Evolutionary conservation across 2,329 filamentous ascomycete species (phyloP).

Genomic region (Botryotinia globosa): DNA sequence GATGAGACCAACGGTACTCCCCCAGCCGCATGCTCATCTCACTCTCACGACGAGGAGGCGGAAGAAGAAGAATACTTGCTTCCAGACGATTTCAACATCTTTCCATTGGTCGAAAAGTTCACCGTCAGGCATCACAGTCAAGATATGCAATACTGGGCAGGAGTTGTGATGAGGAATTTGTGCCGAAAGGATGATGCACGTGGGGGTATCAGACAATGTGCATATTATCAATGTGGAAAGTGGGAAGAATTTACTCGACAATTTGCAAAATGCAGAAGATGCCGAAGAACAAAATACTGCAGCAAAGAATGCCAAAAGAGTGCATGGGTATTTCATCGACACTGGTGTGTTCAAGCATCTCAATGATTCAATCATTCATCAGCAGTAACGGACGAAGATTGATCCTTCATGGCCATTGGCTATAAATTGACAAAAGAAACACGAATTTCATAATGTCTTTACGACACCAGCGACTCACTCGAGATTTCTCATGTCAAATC

Average conservation of each 20-base stretch:
- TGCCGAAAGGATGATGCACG: constrained; percentile 96
- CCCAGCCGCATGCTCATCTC: constrained; percentile 39
- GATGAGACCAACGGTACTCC: constrained; percentile 49
- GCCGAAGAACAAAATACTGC: constrained; percentile 96
- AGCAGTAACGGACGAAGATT: neutral
- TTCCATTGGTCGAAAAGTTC: constrained; percentile 96
- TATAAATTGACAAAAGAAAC: neutral
- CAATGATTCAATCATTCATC: constrained; percentile 26
- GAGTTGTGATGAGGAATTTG: constrained; percentile 97
- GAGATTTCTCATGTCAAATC: constrained; percentile 17
- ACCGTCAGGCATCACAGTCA: constrained; percentile 92
- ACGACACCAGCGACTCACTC: constrained; percentile 17
- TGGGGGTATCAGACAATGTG: constrained; percentile 93
- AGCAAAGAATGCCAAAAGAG: constrained; percentile 99
- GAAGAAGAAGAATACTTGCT: constrained; percentile 78
- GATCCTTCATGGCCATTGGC: neutral
- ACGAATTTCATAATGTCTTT: constrained; percentile 19
- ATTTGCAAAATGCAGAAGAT: constrained; percentile 96
- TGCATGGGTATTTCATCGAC: constrained; percentile 95
- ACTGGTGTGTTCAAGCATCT: constrained; percentile 84
- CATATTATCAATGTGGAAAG: constrained; percentile 96
- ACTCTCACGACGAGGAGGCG: constrained; percentile 65
- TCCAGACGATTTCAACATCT: constrained; percentile 96
- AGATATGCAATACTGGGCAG: constrained; percentile 99
- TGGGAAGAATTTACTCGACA: constrained; percentile 97